Evolutionary conservation across 306 rosid genomes (phyloP), one percentile per base, ranked within the genome.

Genomic region (Dryas alaskensis): DNA sequence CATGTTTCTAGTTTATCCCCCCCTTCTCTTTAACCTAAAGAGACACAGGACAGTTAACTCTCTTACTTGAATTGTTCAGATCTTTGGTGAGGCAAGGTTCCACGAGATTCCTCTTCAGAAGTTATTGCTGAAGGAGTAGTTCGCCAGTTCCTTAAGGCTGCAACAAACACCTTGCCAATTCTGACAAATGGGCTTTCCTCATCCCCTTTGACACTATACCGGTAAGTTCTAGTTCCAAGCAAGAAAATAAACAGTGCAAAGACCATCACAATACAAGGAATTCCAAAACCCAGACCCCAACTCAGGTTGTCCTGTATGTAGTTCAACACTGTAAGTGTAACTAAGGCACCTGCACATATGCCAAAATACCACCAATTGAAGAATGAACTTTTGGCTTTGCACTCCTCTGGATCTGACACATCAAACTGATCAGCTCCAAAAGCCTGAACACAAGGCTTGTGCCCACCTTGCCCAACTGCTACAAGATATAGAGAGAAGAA

Each of bases 291-390:
- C 17, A 78, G 73, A 39, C 6, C 55, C 81, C 77, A 71, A 7
- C 81, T 71, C 19, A 78, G 64, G 40, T 78, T 71, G 63, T 83
- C 87, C 74, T 83, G 87, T 31, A 83, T 67, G 60, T 83, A 79
- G 70, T 40, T 83, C 16, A 70, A 73, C 75, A 86, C 19, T 40
- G 3, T 45, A 17, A 81, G 25, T 1, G 94, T 79, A 13, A 31
- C 45, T 11, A 76, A 17, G 62, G 67, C 10, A 37, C 88, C 91
- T 9, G 76, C 52, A 69, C 79, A 68, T 57, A 79, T 46, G 2
- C 89, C 60, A 12, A 87, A 85, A 80, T 81, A 86, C 94, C 94
- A 86, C 94, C 91, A 89, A 60, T 89, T 89, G 70, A 89, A 89
- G 84, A 86, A 89, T 17, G 94, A 81, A 83, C 91, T 83, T 79